Conservation (phyloP, 345 rosid species). For the Clausena lansium region DNA sequence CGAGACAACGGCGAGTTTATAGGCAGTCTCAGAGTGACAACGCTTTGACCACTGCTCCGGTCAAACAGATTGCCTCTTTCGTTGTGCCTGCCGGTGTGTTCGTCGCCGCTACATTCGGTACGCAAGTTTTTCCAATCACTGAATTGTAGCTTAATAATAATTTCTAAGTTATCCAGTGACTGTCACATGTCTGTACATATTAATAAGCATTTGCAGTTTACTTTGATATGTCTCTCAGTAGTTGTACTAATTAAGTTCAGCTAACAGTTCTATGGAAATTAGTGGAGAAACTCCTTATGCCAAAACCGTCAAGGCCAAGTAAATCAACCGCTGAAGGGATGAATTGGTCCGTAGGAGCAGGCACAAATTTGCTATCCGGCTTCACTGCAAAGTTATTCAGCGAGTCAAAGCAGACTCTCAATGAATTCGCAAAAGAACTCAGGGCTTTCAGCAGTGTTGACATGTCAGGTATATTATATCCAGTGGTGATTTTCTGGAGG, state of each 20-base stretch:
- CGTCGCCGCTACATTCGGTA: constrained; percentile 68
- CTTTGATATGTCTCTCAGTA: constrained; percentile 11
- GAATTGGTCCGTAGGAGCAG: constrained; percentile 72
- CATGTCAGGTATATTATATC: constrained; percentile 74
- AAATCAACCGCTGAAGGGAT: constrained; percentile 55
- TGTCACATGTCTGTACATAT: background rate
- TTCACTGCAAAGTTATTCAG: constrained; percentile 63
- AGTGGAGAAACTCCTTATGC: constrained; percentile 65
- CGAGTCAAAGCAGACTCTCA: constrained; percentile 75
- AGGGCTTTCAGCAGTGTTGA: constrained; percentile 74
- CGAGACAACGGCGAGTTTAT: constrained; percentile 54
- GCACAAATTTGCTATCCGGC: constrained; percentile 72
- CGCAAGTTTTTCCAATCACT: constrained; percentile 15
- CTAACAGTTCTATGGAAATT: constrained; percentile 94
- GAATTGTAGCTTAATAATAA: background rate
- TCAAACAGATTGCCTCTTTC: constrained; percentile 59
- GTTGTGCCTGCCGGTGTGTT: constrained; percentile 60
- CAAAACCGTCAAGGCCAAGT: constrained; percentile 40
- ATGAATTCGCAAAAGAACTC: constrained; percentile 80
- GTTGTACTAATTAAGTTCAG: constrained; percentile 68
- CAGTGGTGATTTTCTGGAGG: background rate
- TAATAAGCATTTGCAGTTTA: background rate
- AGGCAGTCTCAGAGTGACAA: constrained; percentile 60
- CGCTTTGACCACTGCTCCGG: constrained; percentile 39
- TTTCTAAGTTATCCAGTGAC: background rate